These are phyloP conservation scores for Elaeis oleifera DNA, from an alignment of 202 grass and related monocot species.

Conservation along the genomic window DNA sequence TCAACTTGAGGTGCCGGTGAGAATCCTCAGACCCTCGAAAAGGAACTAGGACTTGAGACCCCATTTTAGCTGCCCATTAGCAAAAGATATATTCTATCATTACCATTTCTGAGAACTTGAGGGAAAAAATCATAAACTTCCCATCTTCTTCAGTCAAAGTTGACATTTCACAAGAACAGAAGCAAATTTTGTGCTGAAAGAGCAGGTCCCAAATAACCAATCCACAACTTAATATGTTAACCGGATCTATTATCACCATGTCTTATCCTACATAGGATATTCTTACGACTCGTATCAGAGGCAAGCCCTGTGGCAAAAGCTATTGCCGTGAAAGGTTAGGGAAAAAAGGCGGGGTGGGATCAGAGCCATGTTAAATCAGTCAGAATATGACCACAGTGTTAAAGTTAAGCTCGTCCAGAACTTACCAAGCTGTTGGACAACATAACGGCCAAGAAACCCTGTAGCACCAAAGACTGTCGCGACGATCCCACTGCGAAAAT, in stretches of 20 bases:
- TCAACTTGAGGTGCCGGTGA: constrained; percentile 82
- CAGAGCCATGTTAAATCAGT: neutral
- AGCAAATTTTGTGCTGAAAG: no score
- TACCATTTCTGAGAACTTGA: no score
- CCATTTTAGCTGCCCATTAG: constrained; percentile 77
- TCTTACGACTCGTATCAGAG: no score
- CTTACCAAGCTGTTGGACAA: constrained; percentile 90
- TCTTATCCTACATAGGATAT: no score
- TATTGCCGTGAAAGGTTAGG: no score
- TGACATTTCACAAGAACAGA: no score
- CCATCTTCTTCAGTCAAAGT: neutral
- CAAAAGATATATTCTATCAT: neutral
- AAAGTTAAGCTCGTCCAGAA: neutral
- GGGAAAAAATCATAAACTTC: neutral
- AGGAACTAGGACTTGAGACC: constrained; percentile 90
- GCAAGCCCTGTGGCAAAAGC: no score
- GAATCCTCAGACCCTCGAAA: constrained; percentile 93
- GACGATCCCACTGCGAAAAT: constrained; percentile 66
- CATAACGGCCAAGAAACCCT: constrained; percentile 91
- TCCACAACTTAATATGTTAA: no score
- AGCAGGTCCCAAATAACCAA: no score
- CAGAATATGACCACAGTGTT: neutral
- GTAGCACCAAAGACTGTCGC: constrained; percentile 98
- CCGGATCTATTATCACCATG: no score
- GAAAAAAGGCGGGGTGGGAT: no score